Conservation (phyloP, 805 yeast genomes). For the Candida anglica region DNA sequence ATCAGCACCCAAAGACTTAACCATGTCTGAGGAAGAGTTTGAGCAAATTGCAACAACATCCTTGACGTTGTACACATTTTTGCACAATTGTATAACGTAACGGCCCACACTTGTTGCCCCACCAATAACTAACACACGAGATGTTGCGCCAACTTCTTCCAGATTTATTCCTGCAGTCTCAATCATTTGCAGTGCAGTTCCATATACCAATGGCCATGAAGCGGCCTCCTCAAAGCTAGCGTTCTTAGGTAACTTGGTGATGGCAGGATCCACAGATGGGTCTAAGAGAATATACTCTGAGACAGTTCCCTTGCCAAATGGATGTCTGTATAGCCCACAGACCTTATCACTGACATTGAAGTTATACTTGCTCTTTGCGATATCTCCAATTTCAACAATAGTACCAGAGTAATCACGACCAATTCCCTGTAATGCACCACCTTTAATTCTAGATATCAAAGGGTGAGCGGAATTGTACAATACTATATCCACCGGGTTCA, state of each 20-base stretch:
- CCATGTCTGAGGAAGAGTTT: constrained; percentile 40
- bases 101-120: constrained; percentile 71
- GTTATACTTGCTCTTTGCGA: constrained; percentile 14
- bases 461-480: constrained; percentile 13
- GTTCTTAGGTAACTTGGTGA: constrained; percentile 41
- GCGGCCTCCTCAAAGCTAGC: constrained; percentile 56
- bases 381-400: constrained; percentile 25
- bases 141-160: constrained; percentile 34
- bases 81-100: constrained; percentile 53
- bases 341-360: constrained; percentile 26
- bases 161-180: constrained; percentile 12
- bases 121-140: constrained; percentile 62
- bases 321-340: constrained; percentile 18
- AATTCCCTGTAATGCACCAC: constrained; percentile 17
- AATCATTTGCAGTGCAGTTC: constrained; percentile 53
- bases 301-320: constrained; percentile 36
- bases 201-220: constrained; percentile 59
- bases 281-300: constrained; percentile 44
- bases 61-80: constrained; percentile 35
- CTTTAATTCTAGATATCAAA: constrained; percentile 6
- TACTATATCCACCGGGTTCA: constrained; percentile 30
- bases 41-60: constrained; percentile 59
- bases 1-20: constrained; percentile 53
- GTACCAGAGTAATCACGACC: constrained; percentile 33
- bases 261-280: constrained; percentile 19